A percentile compares a stretch with the other conserved stretches of the same genome.
Conservation (phyloP, 495 filamentous ascomycete genomes). For the Thozetella sp. region DNA sequence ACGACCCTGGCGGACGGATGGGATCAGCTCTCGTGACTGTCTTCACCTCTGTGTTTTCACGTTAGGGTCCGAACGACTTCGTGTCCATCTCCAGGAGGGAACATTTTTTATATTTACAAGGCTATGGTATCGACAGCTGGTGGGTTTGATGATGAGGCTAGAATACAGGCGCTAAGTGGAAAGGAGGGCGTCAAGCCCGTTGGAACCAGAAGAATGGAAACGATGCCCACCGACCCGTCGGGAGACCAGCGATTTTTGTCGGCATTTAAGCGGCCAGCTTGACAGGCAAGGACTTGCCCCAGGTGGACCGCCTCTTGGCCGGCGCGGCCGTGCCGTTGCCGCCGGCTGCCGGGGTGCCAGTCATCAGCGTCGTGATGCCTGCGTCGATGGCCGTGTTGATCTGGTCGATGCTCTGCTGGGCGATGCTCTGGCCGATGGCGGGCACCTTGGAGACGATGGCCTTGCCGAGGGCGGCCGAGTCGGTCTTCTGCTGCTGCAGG, state of each 20-base stretch:
- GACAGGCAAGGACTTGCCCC: too few relatives aligned
- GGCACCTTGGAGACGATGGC: constrained; percentile 2
- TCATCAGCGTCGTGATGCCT: not conserved
- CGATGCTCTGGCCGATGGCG: not conserved
- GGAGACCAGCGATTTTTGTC: too few relatives aligned
- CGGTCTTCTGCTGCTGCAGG: not conserved
- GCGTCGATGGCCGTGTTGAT: constrained; percentile 1
- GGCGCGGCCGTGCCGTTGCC: not conserved
- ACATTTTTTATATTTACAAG: too few relatives aligned
- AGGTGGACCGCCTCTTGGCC: not conserved
- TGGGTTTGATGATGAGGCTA: not conserved
- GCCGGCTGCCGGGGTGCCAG: not conserved
- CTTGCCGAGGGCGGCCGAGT: not conserved
- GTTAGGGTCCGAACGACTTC: too few relatives aligned
- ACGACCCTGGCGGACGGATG: too few relatives aligned
- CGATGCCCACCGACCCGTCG: not conserved
- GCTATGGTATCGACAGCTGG: too few relatives aligned
- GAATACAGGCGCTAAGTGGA: not conserved
- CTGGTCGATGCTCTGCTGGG: constrained; percentile 3
- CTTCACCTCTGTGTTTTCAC: too few relatives aligned
- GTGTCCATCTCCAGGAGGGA: too few relatives aligned
- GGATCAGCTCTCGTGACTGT: too few relatives aligned
- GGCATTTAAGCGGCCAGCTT: too few relatives aligned
- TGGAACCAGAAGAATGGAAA: not conserved
- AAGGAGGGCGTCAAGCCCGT: not conserved